phyloP scores from a whole-genome alignment of 2,329 filamentous ascomycete species.

The Xylariaceae sp. region DNA sequence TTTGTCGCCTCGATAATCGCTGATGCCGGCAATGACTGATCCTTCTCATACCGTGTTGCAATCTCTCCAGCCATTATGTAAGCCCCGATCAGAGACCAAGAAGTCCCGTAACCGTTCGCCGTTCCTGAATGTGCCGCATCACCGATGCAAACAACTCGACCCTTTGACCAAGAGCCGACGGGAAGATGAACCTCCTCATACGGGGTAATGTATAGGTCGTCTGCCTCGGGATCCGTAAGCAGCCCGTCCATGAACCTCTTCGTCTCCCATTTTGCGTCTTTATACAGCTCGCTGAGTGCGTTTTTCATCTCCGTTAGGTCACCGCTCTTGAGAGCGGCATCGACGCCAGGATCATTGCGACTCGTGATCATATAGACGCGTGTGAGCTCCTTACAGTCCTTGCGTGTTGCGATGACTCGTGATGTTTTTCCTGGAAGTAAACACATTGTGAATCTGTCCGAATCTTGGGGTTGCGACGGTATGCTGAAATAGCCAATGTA shows the following conservation, averaged over 20 bases:
- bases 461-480: conserved; percentile 12
- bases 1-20: conserved; percentile 8
- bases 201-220: conserved; percentile 42
- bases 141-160: conserved; percentile 43
- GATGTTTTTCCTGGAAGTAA: conserved; percentile 6
- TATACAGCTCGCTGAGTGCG: conserved; percentile 37
- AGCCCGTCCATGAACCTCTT: conserved; percentile 35
- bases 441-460: conserved; percentile 11
- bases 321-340: conserved; percentile 11
- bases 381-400: conserved; percentile 17
- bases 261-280: conserved; percentile 44
- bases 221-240: conserved; percentile 27
- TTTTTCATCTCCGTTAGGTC: conserved; percentile 37
- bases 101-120: conserved; percentile 44
- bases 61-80: conserved; percentile 51
- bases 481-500: conserved; percentile 28
- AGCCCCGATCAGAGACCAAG: conserved; percentile 40
- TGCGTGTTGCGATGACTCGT: conserved; percentile 16
- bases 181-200: conserved; percentile 37
- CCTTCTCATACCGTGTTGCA: conserved; percentile 11
- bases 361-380: conserved; percentile 14
- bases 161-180: conserved; percentile 19
- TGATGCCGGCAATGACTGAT: conserved; percentile 1
- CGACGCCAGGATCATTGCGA: conserved; percentile 5
- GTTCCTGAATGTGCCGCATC: conserved; percentile 46